Conservation (phyloP, 352 stramenopile species). For the Ophiocytium majus region DNA sequence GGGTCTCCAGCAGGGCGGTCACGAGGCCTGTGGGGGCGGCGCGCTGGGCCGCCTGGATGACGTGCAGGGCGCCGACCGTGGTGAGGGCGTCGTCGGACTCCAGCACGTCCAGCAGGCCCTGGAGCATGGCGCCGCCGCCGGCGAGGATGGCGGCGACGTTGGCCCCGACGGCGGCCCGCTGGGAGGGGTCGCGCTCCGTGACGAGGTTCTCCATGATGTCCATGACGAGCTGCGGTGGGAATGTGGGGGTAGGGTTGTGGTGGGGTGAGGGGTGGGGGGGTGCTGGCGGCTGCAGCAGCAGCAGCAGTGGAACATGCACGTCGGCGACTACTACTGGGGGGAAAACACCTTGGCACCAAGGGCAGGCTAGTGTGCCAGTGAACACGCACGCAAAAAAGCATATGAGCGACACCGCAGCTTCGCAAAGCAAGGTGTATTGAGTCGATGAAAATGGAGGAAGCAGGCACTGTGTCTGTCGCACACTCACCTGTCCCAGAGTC, state of each 20-base stretch:
- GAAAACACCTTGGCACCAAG: too few relatives aligned
- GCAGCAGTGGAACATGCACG: too few relatives aligned
- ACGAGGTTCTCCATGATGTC: constrained; percentile 54
- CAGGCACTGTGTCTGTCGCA: too few relatives aligned
- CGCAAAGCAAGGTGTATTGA: too few relatives aligned
- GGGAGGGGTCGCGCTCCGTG: constrained; percentile 4
- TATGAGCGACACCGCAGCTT: too few relatives aligned
- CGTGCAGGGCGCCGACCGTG: constrained; percentile 34
- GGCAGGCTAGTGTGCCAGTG: too few relatives aligned
- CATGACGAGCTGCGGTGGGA: constrained; percentile 47
- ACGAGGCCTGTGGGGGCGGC: constrained; percentile 28
- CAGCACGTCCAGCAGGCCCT: constrained; percentile 50
- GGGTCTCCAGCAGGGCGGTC: constrained; percentile 35
- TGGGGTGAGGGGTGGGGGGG: too few relatives aligned
- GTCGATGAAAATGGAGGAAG: too few relatives aligned
- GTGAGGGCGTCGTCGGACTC: constrained; percentile 43
- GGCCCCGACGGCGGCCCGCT: background rate
- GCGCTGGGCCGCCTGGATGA: constrained; percentile 38
- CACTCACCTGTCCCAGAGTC: constrained; percentile 2
- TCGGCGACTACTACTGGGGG: too few relatives aligned
- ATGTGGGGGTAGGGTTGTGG: too few relatives aligned
- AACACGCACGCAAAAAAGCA: too few relatives aligned
- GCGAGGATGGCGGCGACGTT: constrained; percentile 39
- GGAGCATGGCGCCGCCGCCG: constrained; percentile 40
- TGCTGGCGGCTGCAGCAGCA: too few relatives aligned